Conservation (phyloP, 495 filamentous ascomycete species). For the Podospora comata region DNA sequence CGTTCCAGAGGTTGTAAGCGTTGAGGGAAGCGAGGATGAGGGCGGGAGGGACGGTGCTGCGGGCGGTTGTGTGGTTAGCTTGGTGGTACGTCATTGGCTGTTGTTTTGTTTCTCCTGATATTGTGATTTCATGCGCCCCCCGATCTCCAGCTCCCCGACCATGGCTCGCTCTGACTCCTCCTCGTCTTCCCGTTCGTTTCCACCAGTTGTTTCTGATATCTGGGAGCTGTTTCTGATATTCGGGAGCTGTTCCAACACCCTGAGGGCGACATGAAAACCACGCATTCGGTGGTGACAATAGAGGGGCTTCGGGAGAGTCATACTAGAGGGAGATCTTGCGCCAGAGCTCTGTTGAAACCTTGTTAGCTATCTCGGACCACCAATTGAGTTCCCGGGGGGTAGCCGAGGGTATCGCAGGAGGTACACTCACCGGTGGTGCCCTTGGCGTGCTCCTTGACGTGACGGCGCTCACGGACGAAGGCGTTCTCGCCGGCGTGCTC, state of each 20-base stretch:
- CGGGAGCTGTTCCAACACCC: conserved; percentile 1
- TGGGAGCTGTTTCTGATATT: not conserved
- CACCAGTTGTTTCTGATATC: conserved; percentile 4
- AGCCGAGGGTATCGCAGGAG: not conserved
- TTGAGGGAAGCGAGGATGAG: conserved; percentile 70
- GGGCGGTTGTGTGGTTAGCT: not conserved
- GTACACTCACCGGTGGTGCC: conserved; percentile 65
- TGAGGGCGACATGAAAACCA: conserved; percentile 30
- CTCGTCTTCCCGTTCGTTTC: not conserved
- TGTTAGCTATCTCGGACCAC: conserved; percentile 17
- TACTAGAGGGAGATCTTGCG: conserved; percentile 92
- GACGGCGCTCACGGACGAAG: conserved; percentile 81
- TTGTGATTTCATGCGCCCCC: not conserved
- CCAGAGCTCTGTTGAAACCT: conserved; percentile 68
- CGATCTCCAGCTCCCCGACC: not conserved
- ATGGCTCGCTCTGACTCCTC: not conserved
- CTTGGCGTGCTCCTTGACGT: conserved; percentile 81
- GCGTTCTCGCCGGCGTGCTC: conserved; percentile 67
- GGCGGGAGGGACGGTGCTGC: conserved; percentile 64
- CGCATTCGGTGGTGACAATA: conserved; percentile 14
- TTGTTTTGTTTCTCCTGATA: conserved; percentile 6
- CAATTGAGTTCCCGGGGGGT: not conserved
- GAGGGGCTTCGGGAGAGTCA: conserved; percentile 25
- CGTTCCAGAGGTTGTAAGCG: conserved; percentile 83
- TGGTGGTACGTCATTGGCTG: conserved; percentile 18